Conservation (phyloP, 306 rosid genomes). For the Malus sieversii region DNA sequence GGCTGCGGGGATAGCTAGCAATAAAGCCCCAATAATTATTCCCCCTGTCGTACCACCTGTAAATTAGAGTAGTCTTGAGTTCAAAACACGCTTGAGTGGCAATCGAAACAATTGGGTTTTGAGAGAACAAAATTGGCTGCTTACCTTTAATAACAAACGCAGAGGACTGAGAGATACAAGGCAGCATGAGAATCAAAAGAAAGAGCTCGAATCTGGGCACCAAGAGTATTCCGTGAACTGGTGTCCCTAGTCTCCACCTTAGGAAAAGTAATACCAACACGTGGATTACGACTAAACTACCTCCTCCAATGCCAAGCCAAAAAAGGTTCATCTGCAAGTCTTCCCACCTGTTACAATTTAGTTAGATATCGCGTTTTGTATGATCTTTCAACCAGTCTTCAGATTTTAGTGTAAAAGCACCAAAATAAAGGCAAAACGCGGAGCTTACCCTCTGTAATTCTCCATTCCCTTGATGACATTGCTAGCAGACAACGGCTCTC, state of each 20-base stretch:
- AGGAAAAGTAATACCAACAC: constrained; percentile 32
- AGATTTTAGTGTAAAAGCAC: neutral
- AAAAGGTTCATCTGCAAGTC: constrained; percentile 62
- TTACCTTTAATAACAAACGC: constrained; percentile 45
- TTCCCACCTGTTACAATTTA: constrained; percentile 45
- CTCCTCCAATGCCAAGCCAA: constrained; percentile 59
- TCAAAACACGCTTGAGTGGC: neutral
- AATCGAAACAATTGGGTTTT: neutral
- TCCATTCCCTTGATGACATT: constrained; percentile 36
- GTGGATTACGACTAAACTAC: constrained; percentile 38
- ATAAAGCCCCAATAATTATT: constrained; percentile 44
- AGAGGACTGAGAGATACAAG: constrained; percentile 62
- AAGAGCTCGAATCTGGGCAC: constrained; percentile 58
- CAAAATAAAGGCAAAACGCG: constrained; percentile 9
- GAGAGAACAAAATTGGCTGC: neutral
- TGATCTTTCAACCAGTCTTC: neutral
- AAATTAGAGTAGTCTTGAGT: constrained; percentile 14
- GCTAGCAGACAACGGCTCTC: constrained; percentile 57
- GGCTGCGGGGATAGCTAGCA: constrained; percentile 54
- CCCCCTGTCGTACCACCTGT: constrained; percentile 60
- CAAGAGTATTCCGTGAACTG: constrained; percentile 43
- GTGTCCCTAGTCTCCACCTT: constrained; percentile 42
- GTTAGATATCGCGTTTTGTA: neutral
- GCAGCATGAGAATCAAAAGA: constrained; percentile 57
- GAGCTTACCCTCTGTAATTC: constrained; percentile 42